Evolutionary conservation across 2,329 filamentous ascomycete genomes (phyloP), one percentile per base, ranked within the genome.

Genomic region (Ophiocordyceps camponoti-floridani): DNA sequence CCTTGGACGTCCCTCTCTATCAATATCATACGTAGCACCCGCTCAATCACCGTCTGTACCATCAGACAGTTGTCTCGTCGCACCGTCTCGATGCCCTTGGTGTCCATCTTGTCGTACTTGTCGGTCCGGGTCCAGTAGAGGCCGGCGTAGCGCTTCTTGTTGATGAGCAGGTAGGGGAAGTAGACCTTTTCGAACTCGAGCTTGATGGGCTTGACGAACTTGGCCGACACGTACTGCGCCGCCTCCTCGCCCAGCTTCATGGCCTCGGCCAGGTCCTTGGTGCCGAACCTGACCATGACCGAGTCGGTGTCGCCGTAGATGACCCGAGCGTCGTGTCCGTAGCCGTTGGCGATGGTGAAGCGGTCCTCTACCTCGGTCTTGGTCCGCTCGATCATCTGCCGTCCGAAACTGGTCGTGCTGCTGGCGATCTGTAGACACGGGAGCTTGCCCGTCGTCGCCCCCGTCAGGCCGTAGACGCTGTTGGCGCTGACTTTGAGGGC

Each of bases 41-140:
- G 96, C 63, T 98, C 91, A 55, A 98, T 96, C 47, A 96, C 91
- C 3, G 84, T 95, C 62, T 96, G 89, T 14, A 96, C 91, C 47
- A 98, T 68, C 44, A 91, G 72, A 59, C 91, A 98, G 59, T 98
- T 98, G 62, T 98, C 91, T 72, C 91, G 75, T 52, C 91, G 82
- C 42, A 98, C 93, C 4, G 91, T 98, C 64, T 98, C 91, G 52
- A 98, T 96, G 71, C 91, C 91, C 62, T 98, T 98, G 48, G 86
- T 96, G 63, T 98, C 91, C 93, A 98, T 98, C 70, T 96, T 98
- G 73, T 98, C 93, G 61, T 83, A 91, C 63, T 94, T 95, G 40
- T 89, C 76, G 0, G 89, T 77, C 52, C 83, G 91, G 5, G 91
- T 98, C 88, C 88, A 98, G 66, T 86, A 96, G 30, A 98, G 65